Conservation (phyloP, 495 filamentous ascomycete species). For the Trichodelitschia bisporula region DNA sequence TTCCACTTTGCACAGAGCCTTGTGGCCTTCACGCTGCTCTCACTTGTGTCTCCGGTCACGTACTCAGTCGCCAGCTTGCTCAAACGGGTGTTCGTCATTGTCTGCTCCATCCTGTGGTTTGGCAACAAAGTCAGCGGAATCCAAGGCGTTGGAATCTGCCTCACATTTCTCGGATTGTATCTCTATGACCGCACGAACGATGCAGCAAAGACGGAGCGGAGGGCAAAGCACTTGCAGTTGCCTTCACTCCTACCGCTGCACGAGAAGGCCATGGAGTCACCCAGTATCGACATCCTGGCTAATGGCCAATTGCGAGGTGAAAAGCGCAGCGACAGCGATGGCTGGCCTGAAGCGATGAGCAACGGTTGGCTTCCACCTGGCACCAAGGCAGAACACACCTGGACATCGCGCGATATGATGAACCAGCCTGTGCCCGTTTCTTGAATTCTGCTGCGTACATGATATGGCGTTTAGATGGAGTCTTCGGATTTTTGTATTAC, state of each 20-base stretch:
- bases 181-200: constrained; percentile 86
- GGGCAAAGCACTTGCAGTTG: constrained; percentile 27
- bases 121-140: constrained; percentile 59
- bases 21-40: constrained; percentile 73
- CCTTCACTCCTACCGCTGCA: constrained; percentile 3
- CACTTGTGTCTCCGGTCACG: constrained; percentile 81
- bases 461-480: no score
- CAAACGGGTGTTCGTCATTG: constrained; percentile 92
- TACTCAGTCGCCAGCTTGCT: constrained; percentile 90
- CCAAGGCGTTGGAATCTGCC: constrained; percentile 60
- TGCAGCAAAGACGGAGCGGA: constrained; percentile 57
- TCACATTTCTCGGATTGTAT: constrained; percentile 85
- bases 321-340: constrained; percentile 4
- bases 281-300: constrained; percentile 1
- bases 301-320: constrained; percentile 4
- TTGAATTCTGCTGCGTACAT: no score
- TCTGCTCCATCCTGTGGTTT: constrained; percentile 91
- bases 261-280: constrained; percentile 1
- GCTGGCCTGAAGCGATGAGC: constrained; percentile 1
- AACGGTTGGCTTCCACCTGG: constrained; percentile 11
- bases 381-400: constrained; percentile 12
- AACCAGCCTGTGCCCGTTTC: no score
- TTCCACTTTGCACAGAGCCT: constrained; percentile 97
- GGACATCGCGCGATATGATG: no score
- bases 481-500: no score